Percentiles rank a stretch among this genome's conserved stretches.
Evolutionary conservation across 352 stramenopile species (phyloP).

Genomic region (Phytophthora quininea): DNA sequence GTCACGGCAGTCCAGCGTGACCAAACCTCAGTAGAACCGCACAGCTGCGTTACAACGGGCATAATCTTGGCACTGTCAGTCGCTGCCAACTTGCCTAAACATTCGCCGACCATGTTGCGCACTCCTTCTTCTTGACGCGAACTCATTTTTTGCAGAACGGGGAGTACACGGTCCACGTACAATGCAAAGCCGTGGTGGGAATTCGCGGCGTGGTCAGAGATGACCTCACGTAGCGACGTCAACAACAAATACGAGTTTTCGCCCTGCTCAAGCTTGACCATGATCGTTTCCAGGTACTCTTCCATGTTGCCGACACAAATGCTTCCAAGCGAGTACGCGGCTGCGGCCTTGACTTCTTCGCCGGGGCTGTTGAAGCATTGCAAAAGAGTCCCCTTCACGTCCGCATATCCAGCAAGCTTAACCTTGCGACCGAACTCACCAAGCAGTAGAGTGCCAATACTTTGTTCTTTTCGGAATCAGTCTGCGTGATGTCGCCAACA

Average conservation of each 20-base stretch:
- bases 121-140: constrained; percentile 95
- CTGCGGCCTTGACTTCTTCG: constrained; percentile 97
- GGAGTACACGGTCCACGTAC: constrained; percentile 90
- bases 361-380: constrained; percentile 81
- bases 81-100: constrained; percentile 94
- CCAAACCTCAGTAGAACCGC: constrained; percentile 53
- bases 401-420: constrained; percentile 81
- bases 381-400: constrained; percentile 92
- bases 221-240: constrained; percentile 96
- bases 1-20: constrained; percentile 93
- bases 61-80: constrained; percentile 91
- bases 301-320: constrained; percentile 95
- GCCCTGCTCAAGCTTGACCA: constrained; percentile 90
- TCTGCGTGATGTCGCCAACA: constrained; percentile 64
- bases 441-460: constrained; percentile 94
- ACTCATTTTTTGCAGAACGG: constrained; percentile 94
- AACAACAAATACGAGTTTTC: constrained; percentile 97
- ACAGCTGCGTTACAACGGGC: constrained; percentile 88
- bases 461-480: constrained; percentile 66
- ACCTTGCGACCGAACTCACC: constrained; percentile 94
- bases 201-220: constrained; percentile 80
- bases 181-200: constrained; percentile 76
- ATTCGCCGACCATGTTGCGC: constrained; percentile 98
- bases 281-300: constrained; percentile 91
- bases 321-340: constrained; percentile 95